These are phyloP conservation scores for Phytopythium aichiense DNA, from an alignment of 352 stramenopile genomes.

Conservation along the genomic window DNA sequence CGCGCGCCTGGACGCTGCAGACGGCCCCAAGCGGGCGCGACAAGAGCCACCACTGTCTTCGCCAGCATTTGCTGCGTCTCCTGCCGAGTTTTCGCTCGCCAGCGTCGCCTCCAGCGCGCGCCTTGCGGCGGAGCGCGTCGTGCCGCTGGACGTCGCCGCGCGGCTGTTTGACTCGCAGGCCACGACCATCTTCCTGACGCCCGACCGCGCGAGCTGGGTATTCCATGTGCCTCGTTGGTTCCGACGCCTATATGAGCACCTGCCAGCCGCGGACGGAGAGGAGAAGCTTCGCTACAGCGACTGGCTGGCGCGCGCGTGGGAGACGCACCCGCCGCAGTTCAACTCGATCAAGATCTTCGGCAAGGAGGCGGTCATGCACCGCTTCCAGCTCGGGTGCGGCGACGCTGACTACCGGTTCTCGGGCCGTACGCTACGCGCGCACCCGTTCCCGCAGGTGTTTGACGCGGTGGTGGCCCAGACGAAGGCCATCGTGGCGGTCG, in stretches of 20 bases:
- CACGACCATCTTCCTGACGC: conserved; percentile 25
- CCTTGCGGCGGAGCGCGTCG: conserved; percentile 13
- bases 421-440: conserved; percentile 46
- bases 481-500: conserved; percentile 37
- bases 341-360: conserved; percentile 74
- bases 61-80: background rate
- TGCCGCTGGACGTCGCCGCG: conserved; percentile 10
- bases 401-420: conserved; percentile 51
- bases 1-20: too few species aligned
- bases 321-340: conserved; percentile 47
- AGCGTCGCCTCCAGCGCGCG: conserved; percentile 16
- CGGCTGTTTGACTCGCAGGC: conserved; percentile 27
- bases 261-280: background rate
- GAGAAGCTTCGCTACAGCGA: conserved; percentile 10
- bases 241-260: conserved; percentile 24
- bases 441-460: conserved; percentile 33
- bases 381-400: conserved; percentile 67
- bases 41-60: background rate
- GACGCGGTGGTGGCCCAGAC: conserved; percentile 40
- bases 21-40: background rate
- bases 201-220: conserved; percentile 46
- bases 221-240: conserved; percentile 62
- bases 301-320: conserved; percentile 45
- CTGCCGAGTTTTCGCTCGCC: conserved; percentile 20
- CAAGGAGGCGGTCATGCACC: conserved; percentile 47